phyloP scores from a whole-genome alignment of 495 filamentous ascomycete species.

The Penicillium salamii region DNA sequence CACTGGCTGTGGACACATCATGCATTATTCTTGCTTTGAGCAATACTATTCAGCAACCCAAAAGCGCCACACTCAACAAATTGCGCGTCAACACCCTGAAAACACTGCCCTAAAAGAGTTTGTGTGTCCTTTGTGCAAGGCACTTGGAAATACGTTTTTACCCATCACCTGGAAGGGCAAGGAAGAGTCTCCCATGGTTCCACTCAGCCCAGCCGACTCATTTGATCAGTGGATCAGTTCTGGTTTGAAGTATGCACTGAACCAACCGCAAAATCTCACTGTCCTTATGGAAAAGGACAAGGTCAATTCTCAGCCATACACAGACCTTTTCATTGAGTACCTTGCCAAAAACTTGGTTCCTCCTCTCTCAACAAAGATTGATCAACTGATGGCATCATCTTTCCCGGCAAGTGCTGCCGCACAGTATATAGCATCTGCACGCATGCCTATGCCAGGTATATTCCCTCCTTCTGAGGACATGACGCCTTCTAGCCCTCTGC shows the following conservation, averaged over 20 bases:
- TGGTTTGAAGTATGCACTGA: constrained; percentile 30
- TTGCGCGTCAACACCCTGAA: constrained; percentile 90
- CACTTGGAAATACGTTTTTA: constrained; percentile 90
- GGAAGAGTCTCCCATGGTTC: constrained; percentile 72
- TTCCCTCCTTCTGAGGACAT: constrained; percentile 40
- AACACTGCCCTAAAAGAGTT: constrained; percentile 75
- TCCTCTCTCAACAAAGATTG: constrained; percentile 58
- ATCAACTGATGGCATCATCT: constrained; percentile 38
- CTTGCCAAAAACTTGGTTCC: constrained; percentile 57
- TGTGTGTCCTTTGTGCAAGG: constrained; percentile 97
- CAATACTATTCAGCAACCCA: constrained; percentile 78
- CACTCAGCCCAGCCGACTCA: constrained; percentile 51
- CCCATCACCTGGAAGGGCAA: constrained; percentile 95
- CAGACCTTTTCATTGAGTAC: constrained; percentile 64
- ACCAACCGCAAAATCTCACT: constrained; percentile 34
- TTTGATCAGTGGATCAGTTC: constrained; percentile 58
- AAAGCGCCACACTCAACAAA: constrained; percentile 82
- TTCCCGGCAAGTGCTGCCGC: constrained; percentile 25
- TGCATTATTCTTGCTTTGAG: constrained; percentile 97
- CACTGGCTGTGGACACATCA: constrained; percentile 93
- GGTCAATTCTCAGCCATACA: constrained; percentile 37
- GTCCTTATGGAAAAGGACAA: constrained; percentile 43
- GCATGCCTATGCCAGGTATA: constrained; percentile 48
- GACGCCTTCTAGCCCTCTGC: constrained; percentile 30
- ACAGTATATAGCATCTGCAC: constrained; percentile 23